phyloP scores from a whole-genome alignment of 2,329 filamentous ascomycete genomes.

The Calonectria crousiana region DNA sequence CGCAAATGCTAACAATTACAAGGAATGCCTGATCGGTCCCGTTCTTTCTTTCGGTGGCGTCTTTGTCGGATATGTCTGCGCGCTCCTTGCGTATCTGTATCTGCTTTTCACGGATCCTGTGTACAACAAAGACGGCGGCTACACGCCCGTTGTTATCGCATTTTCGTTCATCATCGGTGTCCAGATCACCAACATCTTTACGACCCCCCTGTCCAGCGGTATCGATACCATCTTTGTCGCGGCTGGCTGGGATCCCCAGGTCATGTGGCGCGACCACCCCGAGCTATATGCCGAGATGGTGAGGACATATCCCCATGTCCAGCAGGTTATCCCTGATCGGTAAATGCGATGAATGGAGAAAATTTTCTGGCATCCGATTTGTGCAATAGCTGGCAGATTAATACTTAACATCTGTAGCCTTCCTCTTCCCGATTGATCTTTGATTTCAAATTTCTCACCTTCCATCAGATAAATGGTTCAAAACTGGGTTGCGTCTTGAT shows the following conservation, averaged over 20 bases:
- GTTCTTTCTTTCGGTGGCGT: conserved; percentile 82
- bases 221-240: conserved; percentile 94
- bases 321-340: conserved; percentile 73
- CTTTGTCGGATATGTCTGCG: conserved; percentile 86
- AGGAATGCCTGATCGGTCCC: conserved; percentile 83
- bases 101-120: conserved; percentile 82
- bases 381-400: neutral
- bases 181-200: conserved; percentile 90
- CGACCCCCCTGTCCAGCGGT: conserved; percentile 88
- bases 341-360: neutral
- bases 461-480: neutral
- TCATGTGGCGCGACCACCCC: conserved; percentile 83
- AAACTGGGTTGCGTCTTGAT: neutral
- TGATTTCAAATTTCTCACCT: neutral
- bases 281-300: conserved; percentile 87
- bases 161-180: conserved; percentile 91
- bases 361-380: neutral
- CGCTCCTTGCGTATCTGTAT: conserved; percentile 88
- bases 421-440: neutral
- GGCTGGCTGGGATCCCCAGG: conserved; percentile 75
- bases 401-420: neutral
- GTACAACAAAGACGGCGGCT: conserved; percentile 78
- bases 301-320: conserved; percentile 84
- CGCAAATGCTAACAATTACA: conserved; percentile 27
- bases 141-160: conserved; percentile 82